Evolutionary conservation across 495 filamentous ascomycete species (phyloP), one percentile per base, ranked within the genome.

Genomic region (Lophium mytilinum): DNA sequence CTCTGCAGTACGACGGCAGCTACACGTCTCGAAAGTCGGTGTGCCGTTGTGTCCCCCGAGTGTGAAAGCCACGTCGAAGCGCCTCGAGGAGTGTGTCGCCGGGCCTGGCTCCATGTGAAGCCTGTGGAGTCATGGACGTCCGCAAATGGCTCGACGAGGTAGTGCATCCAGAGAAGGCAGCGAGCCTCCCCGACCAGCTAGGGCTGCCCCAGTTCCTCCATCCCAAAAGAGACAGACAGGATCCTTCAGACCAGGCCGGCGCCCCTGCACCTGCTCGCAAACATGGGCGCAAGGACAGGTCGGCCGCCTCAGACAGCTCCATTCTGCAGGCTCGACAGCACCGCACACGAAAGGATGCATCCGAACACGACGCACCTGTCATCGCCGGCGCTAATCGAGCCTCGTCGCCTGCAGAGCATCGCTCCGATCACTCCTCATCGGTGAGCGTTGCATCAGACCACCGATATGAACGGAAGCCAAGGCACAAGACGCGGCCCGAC

Each of bases 231-330:
- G 24, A 30, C 24, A 30, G 24, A 30, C 24, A 30, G 24, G 6
- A 30, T 30, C 24, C 24, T 30, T 24, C 18, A 37, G 15, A 15
- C 34, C 14, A 24, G 18, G 17, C 14, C 21, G 45, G 15, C 18
- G 18, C 17, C 7, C 30, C 21, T 12, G 7, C 49, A 6, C 21
- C 49, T 15, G 10, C 40, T 53, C 47, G 30, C 40, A 43, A 34
- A 21, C 50, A 55, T 10, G 52, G 53, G n/a, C 61, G 55, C 39
- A 66, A 64, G 40, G 56, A 67, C 56, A 64, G 64, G 53, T 56
- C 52, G 3, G 55, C 54, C 6, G 65, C 63, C 14, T 62, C 61
- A 47, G 70, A 72, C 60, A 72, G 68, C 64, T 72, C 70, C 8
- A 47, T 72, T 30, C 58, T 72, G 42, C 46, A 66, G 37, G 50